phyloP scores from a whole-genome alignment of 2,329 filamentous ascomycete genomes.

The Aspergillus fructus region DNA sequence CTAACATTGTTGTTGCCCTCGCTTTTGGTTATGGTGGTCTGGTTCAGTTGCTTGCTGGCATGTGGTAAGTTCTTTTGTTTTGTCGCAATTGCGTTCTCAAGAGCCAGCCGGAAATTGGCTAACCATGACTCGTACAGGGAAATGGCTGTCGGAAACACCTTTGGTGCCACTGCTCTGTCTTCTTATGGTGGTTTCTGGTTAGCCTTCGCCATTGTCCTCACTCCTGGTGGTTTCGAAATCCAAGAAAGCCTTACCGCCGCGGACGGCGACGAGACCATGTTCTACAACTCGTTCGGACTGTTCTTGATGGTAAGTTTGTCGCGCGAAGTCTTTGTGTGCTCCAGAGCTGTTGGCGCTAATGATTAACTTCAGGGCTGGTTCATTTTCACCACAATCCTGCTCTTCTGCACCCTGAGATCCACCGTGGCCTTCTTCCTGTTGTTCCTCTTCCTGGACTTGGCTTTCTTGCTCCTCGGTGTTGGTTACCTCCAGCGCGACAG shows the following conservation, averaged over 20 bases:
- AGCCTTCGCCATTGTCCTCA: constrained; percentile 69
- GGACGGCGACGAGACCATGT: constrained; percentile 39
- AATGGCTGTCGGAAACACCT: constrained; percentile 84
- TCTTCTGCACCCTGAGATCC: constrained; percentile 73
- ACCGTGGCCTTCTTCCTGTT: constrained; percentile 75
- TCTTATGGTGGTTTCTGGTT: constrained; percentile 88
- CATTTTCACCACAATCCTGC: constrained; percentile 75
- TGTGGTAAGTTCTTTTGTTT: constrained; percentile 63
- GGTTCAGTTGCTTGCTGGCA: constrained; percentile 76
- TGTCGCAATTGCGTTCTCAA: background rate
- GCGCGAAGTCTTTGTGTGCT: background rate
- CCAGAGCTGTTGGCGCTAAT: constrained; percentile 7
- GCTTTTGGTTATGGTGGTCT: constrained; percentile 76
- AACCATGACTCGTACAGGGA: constrained; percentile 55
- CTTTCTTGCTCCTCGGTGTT: constrained; percentile 71
- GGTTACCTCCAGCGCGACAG: constrained; percentile 59
- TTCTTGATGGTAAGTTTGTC: constrained; percentile 60
- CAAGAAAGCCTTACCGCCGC: constrained; percentile 36
- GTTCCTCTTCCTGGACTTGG: constrained; percentile 74
- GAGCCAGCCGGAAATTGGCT: background rate
- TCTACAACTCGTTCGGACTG: constrained; percentile 66
- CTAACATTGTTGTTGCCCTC: constrained; percentile 65
- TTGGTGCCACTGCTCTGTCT: constrained; percentile 76
- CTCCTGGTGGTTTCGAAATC: constrained; percentile 66
- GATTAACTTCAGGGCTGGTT: constrained; percentile 64